These are phyloP conservation scores for Pichia gijzeniarum DNA, from an alignment of 805 yeast genomes.

Conservation along the genomic window DNA sequence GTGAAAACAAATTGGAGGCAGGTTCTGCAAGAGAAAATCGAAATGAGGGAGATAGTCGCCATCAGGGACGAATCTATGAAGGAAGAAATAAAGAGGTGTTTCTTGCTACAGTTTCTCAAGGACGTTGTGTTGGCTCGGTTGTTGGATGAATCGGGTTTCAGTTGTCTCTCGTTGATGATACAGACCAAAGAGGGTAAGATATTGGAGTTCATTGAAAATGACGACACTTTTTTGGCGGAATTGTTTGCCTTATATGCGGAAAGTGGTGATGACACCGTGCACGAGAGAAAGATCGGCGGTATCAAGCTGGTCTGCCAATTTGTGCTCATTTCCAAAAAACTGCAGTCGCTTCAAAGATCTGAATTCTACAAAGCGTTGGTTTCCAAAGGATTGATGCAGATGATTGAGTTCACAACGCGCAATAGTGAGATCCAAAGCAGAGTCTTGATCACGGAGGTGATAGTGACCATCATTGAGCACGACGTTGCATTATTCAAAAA, in stretches of 20 bases:
- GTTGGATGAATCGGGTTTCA: slow-evolving; percentile 74
- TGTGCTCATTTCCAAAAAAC: slow-evolving; percentile 62
- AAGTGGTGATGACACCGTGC: slow-evolving; percentile 16
- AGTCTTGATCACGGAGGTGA: slow-evolving; percentile 70
- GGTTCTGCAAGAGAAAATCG: slow-evolving; percentile 48
- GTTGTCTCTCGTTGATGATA: slow-evolving; percentile 59
- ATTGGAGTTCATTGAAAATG: slow-evolving; percentile 48
- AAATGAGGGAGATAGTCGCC: slow-evolving; percentile 69
- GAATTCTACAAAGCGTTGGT: slow-evolving; percentile 60
- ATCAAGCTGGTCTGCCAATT: slow-evolving; percentile 76
- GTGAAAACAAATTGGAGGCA: slow-evolving; percentile 76
- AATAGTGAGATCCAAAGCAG: slow-evolving; percentile 36
- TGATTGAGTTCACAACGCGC: slow-evolving; percentile 57
- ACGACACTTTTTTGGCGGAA: slow-evolving; percentile 45
- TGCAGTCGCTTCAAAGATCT: slow-evolving; percentile 54
- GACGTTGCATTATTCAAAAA: slow-evolving; percentile 58
- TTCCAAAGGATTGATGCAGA: slow-evolving; percentile 59
- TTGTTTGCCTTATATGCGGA: slow-evolving; percentile 52
- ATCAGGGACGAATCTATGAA: slow-evolving; percentile 44
- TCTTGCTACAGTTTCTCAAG: slow-evolving; percentile 70
- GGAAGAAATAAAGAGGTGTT: slow-evolving; percentile 63
- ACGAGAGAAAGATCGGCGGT: slow-evolving; percentile 50
- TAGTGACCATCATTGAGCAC: slow-evolving; percentile 77
- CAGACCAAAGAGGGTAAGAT: slow-evolving; percentile 64
- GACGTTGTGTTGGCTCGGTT: slow-evolving; percentile 81